A percentile compares a stretch with the other conserved stretches of the same genome.
phyloP scores from a whole-genome alignment of 306 rosid species.

The Quercus parvula region DNA sequence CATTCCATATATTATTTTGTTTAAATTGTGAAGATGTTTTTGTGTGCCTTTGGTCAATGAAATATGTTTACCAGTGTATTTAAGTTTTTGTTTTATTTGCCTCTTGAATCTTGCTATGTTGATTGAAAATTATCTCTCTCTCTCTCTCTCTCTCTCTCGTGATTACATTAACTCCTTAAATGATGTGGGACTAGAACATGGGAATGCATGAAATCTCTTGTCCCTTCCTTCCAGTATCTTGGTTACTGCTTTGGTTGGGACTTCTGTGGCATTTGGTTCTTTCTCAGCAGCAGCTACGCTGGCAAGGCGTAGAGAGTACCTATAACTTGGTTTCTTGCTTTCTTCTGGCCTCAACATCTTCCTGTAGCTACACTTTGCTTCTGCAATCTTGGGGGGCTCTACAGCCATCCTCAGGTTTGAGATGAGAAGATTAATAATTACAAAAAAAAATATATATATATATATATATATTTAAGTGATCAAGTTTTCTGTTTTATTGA shows the following conservation, averaged over 20 bases:
- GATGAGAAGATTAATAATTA: slow-evolving; percentile 28
- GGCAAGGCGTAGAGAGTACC: slow-evolving; percentile 89
- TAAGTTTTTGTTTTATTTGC: too few relatives aligned
- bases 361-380: slow-evolving; percentile 75
- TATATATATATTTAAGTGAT: neutral
- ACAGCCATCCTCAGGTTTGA: slow-evolving; percentile 70
- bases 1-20: too few relatives aligned
- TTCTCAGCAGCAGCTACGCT: slow-evolving; percentile 85
- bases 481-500: neutral
- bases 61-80: too few relatives aligned
- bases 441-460: neutral
- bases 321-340: slow-evolving; percentile 84
- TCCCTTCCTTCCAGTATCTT: slow-evolving; percentile 45
- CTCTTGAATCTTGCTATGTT: too few relatives aligned
- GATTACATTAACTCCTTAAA: too few relatives aligned
- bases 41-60: too few relatives aligned
- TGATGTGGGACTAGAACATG: too few relatives aligned
- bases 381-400: slow-evolving; percentile 75
- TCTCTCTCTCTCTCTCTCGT: too few relatives aligned
- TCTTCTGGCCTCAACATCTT: slow-evolving; percentile 87
- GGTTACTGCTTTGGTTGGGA: slow-evolving; percentile 73
- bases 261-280: slow-evolving; percentile 78
- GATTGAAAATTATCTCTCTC: too few relatives aligned
- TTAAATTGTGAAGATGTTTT: too few relatives aligned
- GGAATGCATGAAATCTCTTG: neutral